Conservation (phyloP, 2,329 filamentous ascomycete species). For the Rhytidhysteron rufulum region DNA sequence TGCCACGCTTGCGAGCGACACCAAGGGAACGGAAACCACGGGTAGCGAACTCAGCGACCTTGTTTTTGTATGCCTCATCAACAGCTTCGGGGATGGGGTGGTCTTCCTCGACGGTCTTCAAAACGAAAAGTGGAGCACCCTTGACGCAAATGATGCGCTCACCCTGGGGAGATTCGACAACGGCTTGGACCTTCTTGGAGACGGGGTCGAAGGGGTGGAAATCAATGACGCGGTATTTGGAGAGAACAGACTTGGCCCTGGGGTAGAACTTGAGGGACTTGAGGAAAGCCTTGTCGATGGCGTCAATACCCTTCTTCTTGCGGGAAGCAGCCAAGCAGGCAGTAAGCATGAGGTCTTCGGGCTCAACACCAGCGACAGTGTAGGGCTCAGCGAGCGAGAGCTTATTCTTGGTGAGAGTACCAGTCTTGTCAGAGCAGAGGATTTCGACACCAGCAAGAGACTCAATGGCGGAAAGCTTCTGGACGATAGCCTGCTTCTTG, state of each 20-base stretch:
- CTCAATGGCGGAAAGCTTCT: slow-evolving; percentile 89
- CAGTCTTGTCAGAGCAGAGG: slow-evolving; percentile 91
- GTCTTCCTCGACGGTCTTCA: slow-evolving; percentile 84
- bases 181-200: slow-evolving; percentile 84
- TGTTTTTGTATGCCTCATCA: slow-evolving; percentile 84
- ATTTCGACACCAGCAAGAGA: slow-evolving; percentile 90
- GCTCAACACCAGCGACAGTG: slow-evolving; percentile 75
- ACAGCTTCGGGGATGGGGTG: slow-evolving; percentile 72
- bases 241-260: slow-evolving; percentile 72
- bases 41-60: slow-evolving; percentile 84
- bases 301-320: slow-evolving; percentile 94
- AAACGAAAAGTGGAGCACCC: slow-evolving; percentile 81
- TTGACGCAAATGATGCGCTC: slow-evolving; percentile 87
- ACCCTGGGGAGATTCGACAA: slow-evolving; percentile 78
- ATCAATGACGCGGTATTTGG: slow-evolving; percentile 79
- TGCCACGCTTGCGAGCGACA: slow-evolving; percentile 83
- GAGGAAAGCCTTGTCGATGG: slow-evolving; percentile 92
- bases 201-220: slow-evolving; percentile 90
- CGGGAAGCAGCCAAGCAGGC: slow-evolving; percentile 84
- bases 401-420: slow-evolving; percentile 92
- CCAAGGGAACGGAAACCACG: slow-evolving; percentile 93
- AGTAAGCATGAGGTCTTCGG: slow-evolving; percentile 87
- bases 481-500: slow-evolving; percentile 89
- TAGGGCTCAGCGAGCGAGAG: slow-evolving; percentile 82
- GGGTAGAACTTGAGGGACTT: slow-evolving; percentile 82